Percentiles rank a stretch among this genome's conserved stretches.
These are phyloP conservation scores for Acacia acuminata DNA, from an alignment of 306 rosid genomes.

Conservation along the genomic window DNA sequence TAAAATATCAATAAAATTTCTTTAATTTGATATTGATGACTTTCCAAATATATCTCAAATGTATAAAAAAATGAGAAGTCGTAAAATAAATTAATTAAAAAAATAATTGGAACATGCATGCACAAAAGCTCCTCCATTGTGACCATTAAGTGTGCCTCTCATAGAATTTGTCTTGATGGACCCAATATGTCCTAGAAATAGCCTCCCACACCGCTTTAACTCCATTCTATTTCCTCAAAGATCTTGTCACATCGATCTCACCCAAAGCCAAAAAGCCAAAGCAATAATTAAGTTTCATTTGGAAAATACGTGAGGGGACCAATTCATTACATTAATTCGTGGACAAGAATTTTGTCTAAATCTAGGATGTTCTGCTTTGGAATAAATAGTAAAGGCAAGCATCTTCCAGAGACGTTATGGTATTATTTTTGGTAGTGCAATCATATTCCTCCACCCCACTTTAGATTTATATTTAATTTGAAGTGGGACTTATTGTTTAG, in stretches of 20 bases:
- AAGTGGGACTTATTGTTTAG: constrained; percentile 11
- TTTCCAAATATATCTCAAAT: no score
- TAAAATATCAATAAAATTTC: no score
- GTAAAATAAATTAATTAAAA: background rate
- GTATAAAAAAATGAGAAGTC: no score
- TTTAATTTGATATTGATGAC: no score
- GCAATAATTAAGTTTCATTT: background rate
- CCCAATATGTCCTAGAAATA: constrained; percentile 25
- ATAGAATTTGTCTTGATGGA: constrained; percentile 17
- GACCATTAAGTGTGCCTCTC: constrained; percentile 31
- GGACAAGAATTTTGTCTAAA: constrained; percentile 30
- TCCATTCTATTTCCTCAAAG: background rate
- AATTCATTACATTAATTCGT: background rate
- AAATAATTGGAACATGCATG: background rate
- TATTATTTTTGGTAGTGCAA: background rate
- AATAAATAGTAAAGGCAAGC: constrained; percentile 19
- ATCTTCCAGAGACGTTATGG: constrained; percentile 1
- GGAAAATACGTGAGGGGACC: background rate
- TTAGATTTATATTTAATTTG: constrained; percentile 11
- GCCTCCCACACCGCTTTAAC: background rate
- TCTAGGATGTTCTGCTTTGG: constrained; percentile 20
- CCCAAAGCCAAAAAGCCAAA: constrained; percentile 2
- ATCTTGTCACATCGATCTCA: constrained; percentile 19
- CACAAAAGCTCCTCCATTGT: background rate
- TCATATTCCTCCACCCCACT: background rate